Percentiles rank a stretch among this genome's conserved stretches.
Evolutionary conservation across 805 yeast species (phyloP).

Genomic region (Metschnikowia cubensis): DNA sequence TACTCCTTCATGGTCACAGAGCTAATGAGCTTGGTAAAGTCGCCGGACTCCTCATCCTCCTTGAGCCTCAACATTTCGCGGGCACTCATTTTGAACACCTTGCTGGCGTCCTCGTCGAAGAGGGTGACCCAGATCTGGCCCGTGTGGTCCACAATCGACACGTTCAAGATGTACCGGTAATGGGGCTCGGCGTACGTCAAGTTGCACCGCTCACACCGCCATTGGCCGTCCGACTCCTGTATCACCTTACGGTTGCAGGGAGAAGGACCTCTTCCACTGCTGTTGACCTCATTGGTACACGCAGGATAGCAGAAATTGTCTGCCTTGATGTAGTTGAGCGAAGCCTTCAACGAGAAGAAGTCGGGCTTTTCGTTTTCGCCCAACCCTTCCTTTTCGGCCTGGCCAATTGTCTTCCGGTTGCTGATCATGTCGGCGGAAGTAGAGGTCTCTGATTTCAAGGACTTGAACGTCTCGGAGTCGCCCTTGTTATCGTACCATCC

Average conservation of each 20-base stretch:
- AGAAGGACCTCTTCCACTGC: constrained; percentile 26
- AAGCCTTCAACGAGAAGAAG: constrained; percentile 70
- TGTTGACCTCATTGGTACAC: constrained; percentile 52
- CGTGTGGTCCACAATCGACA: constrained; percentile 72
- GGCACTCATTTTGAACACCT: constrained; percentile 60
- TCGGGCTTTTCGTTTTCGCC: constrained; percentile 80
- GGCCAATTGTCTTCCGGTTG: constrained; percentile 61
- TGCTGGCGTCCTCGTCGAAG: constrained; percentile 80
- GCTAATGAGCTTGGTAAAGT: constrained; percentile 43
- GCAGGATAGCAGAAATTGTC: constrained; percentile 89
- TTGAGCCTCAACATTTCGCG: constrained; percentile 53
- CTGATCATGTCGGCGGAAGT: constrained; percentile 32
- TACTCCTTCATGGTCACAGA: constrained; percentile 62
- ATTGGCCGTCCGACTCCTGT: constrained; percentile 63
- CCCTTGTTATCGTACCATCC: constrained; percentile 95
- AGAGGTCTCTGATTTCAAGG: constrained; percentile 51
- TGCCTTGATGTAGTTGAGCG: constrained; percentile 63
- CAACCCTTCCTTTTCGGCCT: constrained; percentile 61
- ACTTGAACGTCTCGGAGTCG: constrained; percentile 53
- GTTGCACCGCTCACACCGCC: constrained; percentile 95
- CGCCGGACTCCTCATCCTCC: constrained; percentile 35
- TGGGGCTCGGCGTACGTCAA: constrained; percentile 62
- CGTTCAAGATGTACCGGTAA: constrained; percentile 75
- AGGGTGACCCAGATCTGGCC: constrained; percentile 84
- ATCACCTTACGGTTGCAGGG: constrained; percentile 79